Evolutionary conservation across 2,329 filamentous ascomycete species (phyloP).

Genomic region (Diatrype stigma): DNA sequence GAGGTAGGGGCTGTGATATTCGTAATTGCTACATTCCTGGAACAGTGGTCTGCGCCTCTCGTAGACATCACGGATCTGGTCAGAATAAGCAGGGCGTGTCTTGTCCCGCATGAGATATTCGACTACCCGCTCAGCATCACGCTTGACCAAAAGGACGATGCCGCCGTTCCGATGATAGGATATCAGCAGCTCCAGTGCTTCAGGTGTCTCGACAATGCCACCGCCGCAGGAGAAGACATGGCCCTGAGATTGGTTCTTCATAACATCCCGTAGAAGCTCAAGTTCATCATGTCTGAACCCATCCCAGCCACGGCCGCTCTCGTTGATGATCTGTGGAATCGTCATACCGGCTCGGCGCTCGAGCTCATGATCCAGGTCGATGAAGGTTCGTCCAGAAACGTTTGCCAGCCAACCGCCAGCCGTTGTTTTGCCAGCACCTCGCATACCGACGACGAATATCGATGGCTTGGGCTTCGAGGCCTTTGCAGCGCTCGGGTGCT

Average conservation of each 20-base stretch:
- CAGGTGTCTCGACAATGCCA: constrained; percentile 81
- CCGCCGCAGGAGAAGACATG: constrained; percentile 92
- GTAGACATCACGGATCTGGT: constrained; percentile 90
- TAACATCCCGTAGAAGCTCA: constrained; percentile 65
- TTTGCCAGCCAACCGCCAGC: constrained; percentile 80
- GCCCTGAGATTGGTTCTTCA: constrained; percentile 69
- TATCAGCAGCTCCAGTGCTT: constrained; percentile 70
- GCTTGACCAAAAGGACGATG: constrained; percentile 80
- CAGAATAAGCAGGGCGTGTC: constrained; percentile 85
- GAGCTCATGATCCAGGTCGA: constrained; percentile 85
- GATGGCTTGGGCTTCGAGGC: constrained; percentile 53
- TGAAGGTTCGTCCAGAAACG: constrained; percentile 69
- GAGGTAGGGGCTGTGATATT: constrained; percentile 78
- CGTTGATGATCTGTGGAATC: constrained; percentile 81
- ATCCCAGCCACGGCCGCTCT: constrained; percentile 69
- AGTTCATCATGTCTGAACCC: constrained; percentile 80
- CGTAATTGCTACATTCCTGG: constrained; percentile 86
- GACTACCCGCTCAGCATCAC: constrained; percentile 83
- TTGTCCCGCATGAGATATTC: constrained; percentile 86
- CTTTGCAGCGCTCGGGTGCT: constrained; percentile 27
- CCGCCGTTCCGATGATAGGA: constrained; percentile 73
- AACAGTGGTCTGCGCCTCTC: constrained; percentile 85
- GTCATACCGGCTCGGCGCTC: constrained; percentile 69
- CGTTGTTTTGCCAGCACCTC: constrained; percentile 94
- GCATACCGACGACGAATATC: constrained; percentile 95